A percentile compares a stretch with the other conserved stretches of the same genome.
Evolutionary conservation across 805 yeast species (phyloP).

Genomic region (Lipomyces sp.): DNA sequence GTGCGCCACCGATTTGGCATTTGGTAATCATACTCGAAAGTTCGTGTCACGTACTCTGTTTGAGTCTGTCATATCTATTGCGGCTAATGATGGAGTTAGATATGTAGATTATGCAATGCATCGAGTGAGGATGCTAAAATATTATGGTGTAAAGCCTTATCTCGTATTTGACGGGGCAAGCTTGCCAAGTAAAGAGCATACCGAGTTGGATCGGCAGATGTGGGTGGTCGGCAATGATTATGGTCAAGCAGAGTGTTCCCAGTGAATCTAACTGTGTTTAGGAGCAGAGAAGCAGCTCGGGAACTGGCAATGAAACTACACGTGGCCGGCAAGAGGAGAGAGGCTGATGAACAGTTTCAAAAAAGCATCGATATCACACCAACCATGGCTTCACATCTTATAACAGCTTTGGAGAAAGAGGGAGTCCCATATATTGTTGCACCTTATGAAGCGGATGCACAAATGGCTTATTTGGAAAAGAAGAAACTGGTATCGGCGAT

Average conservation of each 20-base stretch:
- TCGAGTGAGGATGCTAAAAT: constrained; percentile 66
- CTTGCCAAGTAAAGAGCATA: constrained; percentile 74
- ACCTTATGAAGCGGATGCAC: constrained; percentile 98
- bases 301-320: constrained; percentile 59
- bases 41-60: constrained; percentile 4
- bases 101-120: constrained; percentile 67
- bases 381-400: constrained; percentile 84
- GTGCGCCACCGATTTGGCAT: constrained; percentile 82
- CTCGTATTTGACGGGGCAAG: constrained; percentile 93
- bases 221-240: constrained; percentile 29
- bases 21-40: constrained; percentile 63
- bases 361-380: constrained; percentile 88
- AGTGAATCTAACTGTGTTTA: neutral
- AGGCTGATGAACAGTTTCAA: constrained; percentile 71
- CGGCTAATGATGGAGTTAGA: constrained; percentile 37
- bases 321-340: constrained; percentile 57
- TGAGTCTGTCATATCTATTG: neutral
- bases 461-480: constrained; percentile 86
- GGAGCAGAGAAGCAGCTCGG: constrained; percentile 60
- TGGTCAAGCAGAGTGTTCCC: neutral
- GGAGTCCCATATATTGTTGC: constrained; percentile 81
- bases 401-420: constrained; percentile 61
- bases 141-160: constrained; percentile 76
- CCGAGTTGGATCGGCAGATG: constrained; percentile 67
- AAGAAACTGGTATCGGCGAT: constrained; percentile 79